Base-by-base conservation (phyloP, 805 yeast genomes). In the Saturnispora dispora region DNA sequence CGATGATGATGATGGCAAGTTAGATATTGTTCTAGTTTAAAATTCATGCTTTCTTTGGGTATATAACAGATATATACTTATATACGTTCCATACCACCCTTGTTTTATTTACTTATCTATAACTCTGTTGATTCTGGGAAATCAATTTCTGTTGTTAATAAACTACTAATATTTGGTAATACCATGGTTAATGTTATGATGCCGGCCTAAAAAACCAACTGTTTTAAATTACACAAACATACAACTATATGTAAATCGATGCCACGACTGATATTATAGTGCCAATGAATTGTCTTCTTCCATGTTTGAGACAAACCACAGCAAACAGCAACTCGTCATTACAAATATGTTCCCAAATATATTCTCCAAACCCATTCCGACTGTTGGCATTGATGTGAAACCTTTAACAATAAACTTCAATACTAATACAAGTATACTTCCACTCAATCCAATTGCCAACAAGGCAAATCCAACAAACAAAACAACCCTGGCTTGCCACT, bases 231-330 rank as follows among this genome's bases (percentile, higher is more conserved):
- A 37, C 22, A 37, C 5, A 18, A 18, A 18, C 41, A 37, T 37
- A 37, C 22, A 37, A 17, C 10, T 18, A 17, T 17, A 37, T 3
- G 13, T 17, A 37, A 18, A 17, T 10, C 33, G 33, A 30, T 30
- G 33, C 15, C 33, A 11, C 15, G 6, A 18, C 22, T 37, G 22
- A 2, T 17, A 11, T 25, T 58, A 67, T 35, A 67, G 53, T 45
- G 96, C 85, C 65, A 93, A 91, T 56, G 95, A 85, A 69, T 90
- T 91, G 67, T 91, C 98, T 63, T 93, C 98, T 66, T 93, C 97
- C 53, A 89, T 83, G 65, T 89, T 93, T 65, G 91, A 98, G 22
- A 96, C 88, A 50, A 91, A 72, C 99, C 99, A 93, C 60, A 93
- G 71, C 8, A 83, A 74, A 45, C 88, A 80, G 67, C 97, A 90